These are phyloP conservation scores for Angophora floribunda DNA, from an alignment of 345 rosid genomes.

Conservation along the genomic window DNA sequence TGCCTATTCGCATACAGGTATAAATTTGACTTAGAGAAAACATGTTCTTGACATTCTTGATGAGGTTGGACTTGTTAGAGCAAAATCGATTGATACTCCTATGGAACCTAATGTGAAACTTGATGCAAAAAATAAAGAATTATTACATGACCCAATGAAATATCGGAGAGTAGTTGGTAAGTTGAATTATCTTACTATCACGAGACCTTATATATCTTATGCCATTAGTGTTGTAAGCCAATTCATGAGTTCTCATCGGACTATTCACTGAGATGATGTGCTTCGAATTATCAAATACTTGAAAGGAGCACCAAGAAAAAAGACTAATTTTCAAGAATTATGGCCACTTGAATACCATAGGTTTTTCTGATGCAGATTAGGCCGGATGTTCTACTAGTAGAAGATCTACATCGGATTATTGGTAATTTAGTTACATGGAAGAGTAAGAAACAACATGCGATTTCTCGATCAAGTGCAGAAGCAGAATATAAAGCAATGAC, in stretches of 20 bases:
- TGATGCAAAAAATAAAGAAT: not conserved
- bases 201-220: not conserved
- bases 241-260: not conserved
- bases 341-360: too few relatives aligned
- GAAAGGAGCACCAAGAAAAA: not conserved
- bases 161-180: not conserved
- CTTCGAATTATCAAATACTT: not conserved
- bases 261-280: not conserved
- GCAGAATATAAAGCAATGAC: too few relatives aligned
- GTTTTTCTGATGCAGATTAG: not conserved
- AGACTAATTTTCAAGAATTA: not conserved
- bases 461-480: too few relatives aligned
- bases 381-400: not conserved
- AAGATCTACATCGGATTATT: too few relatives aligned
- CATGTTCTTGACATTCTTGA: too few relatives aligned
- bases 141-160: not conserved
- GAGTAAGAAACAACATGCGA: too few relatives aligned
- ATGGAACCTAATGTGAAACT: not conserved
- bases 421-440: too few relatives aligned
- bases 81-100: not conserved
- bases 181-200: not conserved
- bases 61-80: not conserved
- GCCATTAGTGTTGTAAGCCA: not conserved
- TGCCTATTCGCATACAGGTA: too few relatives aligned
- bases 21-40: too few relatives aligned